Evolutionary conservation across 1,139 yeast species (phyloP).

Genomic region (Sugiyamaella novakii): DNA sequence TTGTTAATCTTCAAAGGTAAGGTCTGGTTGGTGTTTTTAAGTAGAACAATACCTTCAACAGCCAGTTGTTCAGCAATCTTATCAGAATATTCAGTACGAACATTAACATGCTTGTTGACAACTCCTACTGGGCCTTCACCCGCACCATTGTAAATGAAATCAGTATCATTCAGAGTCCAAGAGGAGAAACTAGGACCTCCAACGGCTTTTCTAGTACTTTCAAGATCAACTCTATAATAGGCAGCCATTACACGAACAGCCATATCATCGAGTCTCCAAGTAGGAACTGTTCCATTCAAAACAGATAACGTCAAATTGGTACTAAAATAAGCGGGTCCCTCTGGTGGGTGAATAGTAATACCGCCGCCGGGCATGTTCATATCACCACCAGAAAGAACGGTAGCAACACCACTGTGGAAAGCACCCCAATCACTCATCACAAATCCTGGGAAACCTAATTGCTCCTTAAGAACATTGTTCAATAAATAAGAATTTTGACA

Average conservation of each 20-base stretch:
- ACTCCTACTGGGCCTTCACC: constrained; percentile 56
- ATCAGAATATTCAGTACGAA: constrained; percentile 53
- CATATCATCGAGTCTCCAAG: constrained; percentile 62
- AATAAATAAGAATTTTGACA: constrained; percentile 63
- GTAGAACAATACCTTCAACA: constrained; percentile 56
- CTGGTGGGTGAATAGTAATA: constrained; percentile 57
- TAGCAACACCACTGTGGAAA: constrained; percentile 54
- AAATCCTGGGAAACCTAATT: constrained; percentile 68
- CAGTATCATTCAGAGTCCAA: constrained; percentile 59
- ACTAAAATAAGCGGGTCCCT: constrained; percentile 62
- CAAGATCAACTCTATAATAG: constrained; percentile 46
- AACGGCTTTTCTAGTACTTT: constrained; percentile 35
- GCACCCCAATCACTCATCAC: constrained; percentile 71
- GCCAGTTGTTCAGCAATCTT: constrained; percentile 58
- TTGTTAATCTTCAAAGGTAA: constrained; percentile 55
- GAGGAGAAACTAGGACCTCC: constrained; percentile 59
- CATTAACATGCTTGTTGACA: constrained; percentile 59
- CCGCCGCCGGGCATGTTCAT: constrained; percentile 71
- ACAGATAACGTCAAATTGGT: constrained; percentile 58
- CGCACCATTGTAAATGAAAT: constrained; percentile 51
- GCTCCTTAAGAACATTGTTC: constrained; percentile 59
- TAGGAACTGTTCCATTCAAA: constrained; percentile 58
- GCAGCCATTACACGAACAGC: constrained; percentile 61
- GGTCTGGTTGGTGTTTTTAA: constrained; percentile 54
- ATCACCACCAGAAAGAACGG: constrained; percentile 63